These are phyloP conservation scores for Tanozyma kutaoensis DNA, from an alignment of 805 yeast species.

Conservation along the genomic window DNA sequence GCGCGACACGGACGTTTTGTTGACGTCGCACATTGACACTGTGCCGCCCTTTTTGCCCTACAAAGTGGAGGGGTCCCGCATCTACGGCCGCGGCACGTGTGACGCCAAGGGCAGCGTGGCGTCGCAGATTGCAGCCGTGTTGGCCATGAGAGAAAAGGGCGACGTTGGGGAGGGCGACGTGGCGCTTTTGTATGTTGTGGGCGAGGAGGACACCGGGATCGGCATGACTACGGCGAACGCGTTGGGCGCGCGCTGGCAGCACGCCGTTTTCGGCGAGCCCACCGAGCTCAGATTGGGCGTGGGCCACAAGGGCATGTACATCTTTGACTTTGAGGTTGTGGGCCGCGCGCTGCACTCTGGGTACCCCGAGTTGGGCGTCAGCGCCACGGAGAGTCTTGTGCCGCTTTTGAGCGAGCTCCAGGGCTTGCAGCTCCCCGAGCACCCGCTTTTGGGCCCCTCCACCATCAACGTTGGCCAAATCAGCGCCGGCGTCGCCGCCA, in stretches of 20 bases:
- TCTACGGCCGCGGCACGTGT: constrained; percentile 54
- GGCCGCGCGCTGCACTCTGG: constrained; percentile 59
- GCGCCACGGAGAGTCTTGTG: constrained; percentile 44
- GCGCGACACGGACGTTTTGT: constrained; percentile 33
- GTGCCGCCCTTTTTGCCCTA: constrained; percentile 57
- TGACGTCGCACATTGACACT: constrained; percentile 60
- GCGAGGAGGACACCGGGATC: constrained; percentile 53
- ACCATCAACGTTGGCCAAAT: constrained; percentile 50
- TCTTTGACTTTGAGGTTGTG: constrained; percentile 26
- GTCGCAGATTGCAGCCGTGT: constrained; percentile 40
- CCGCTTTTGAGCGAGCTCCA: constrained; percentile 35
- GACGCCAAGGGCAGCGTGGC: constrained; percentile 70
- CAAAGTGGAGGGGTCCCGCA: constrained; percentile 28
- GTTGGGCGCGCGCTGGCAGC: constrained; percentile 36
- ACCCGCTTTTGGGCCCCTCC: constrained; percentile 42
- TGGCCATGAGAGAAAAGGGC: constrained; percentile 27
- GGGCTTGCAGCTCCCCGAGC: constrained; percentile 30
- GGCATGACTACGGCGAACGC: constrained; percentile 42
- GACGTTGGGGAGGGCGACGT: constrained; percentile 39
- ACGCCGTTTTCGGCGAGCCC: constrained; percentile 65
- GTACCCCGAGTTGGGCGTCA: constrained; percentile 55
- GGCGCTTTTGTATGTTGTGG: constrained; percentile 49
- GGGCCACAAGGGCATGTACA: constrained; percentile 54
- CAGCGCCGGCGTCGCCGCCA: constrained; percentile 50
- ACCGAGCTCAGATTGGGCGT: constrained; percentile 55